A percentile compares a stretch with the other conserved stretches of the same genome.
phyloP scores from a whole-genome alignment of 2,329 filamentous ascomycete species.

The Mariannaea elegans region DNA sequence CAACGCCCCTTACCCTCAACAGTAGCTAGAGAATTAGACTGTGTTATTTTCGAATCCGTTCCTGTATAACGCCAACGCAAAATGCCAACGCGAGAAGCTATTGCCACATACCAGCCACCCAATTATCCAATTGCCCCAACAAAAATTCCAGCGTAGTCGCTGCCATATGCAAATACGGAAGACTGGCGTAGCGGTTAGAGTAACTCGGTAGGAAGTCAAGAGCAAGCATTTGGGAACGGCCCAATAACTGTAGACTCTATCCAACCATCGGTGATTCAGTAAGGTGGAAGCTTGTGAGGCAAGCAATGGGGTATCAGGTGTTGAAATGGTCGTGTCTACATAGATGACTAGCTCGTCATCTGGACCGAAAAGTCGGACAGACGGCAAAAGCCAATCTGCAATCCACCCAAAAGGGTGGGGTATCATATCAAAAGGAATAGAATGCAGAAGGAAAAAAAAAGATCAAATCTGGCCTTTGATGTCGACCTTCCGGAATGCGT shows the following conservation, averaged over 20 bases:
- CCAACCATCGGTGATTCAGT: conserved; percentile 18
- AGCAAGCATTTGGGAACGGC: conserved; percentile 17
- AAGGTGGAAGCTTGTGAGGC: conserved; percentile 25
- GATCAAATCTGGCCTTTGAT: conserved; percentile 95
- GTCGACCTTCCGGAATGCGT: conserved; percentile 87
- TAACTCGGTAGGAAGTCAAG: conserved; percentile 34
- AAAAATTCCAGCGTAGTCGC: conserved; percentile 18
- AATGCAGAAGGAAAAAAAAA: conserved; percentile 16
- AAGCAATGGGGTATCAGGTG: conserved; percentile 38
- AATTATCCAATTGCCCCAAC: conserved; percentile 28
- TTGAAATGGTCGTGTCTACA: conserved; percentile 35
- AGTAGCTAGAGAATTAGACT: conserved; percentile 5
- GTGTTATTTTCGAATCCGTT: not conserved
- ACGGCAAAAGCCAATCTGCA: conserved; percentile 20
- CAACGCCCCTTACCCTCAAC: not conserved
- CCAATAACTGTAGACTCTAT: conserved; percentile 2
- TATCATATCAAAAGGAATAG: conserved; percentile 6
- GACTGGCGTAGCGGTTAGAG: conserved; percentile 33
- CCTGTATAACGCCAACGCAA: conserved; percentile 4
- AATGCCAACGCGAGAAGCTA: conserved; percentile 5
- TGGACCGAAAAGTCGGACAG: conserved; percentile 26
- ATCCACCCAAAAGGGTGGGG: conserved; percentile 22
- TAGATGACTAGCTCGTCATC: conserved; percentile 30
- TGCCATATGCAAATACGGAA: conserved; percentile 8
- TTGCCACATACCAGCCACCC: conserved; percentile 26